Evolutionary conservation across 805 yeast species (phyloP), one percentile per base, ranked within the genome.

Genomic region (Saccharomyces eubayanus): DNA sequence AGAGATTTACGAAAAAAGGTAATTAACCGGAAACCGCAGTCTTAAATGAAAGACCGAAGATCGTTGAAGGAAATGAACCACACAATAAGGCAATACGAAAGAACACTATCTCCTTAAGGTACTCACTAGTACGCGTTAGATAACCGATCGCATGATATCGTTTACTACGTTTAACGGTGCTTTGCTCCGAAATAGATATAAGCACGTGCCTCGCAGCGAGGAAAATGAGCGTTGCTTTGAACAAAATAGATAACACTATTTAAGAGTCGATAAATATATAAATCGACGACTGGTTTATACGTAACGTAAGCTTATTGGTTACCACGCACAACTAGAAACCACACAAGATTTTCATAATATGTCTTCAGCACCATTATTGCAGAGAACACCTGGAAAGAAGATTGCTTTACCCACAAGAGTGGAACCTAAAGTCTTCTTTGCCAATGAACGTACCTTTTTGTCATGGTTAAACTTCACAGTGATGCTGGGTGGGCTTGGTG

Each of bases 401-500:
- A 94, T 94, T 61, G 98, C 99, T 3, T 78, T 94, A 53, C 99
- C 99, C 49, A 95, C 97, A 20, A 81, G 99, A 59, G 97, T 94
- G 24, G 99, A 94, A 74, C 99, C 99, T 61, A 94, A 94, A 73
- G 99, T 94, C 28, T 94, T 95, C 76, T 94, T 94, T 67, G 99
- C 99, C 68, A 94, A 94, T 69, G 99, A 94, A 75, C 88, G 99
- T 77, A 94, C 99, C 1, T 94, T 94, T 69, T 79, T 94, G 56
- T 92, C 98, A 49, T 94, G 99, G 99, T 81, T 94, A 65, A 95
- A 95, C 73, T 94, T 94, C 78, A 94, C 99, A n/a, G 97, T 94
- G 55, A 89, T 95, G 67, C 78, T 94, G 57, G 99, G 99, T 29
- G 96, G 97, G 48, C 78, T 94, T 55, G 98, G 97, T 57, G 91